Base-by-base conservation (phyloP, 306 rosid species). In the Vicia faba region DNA sequence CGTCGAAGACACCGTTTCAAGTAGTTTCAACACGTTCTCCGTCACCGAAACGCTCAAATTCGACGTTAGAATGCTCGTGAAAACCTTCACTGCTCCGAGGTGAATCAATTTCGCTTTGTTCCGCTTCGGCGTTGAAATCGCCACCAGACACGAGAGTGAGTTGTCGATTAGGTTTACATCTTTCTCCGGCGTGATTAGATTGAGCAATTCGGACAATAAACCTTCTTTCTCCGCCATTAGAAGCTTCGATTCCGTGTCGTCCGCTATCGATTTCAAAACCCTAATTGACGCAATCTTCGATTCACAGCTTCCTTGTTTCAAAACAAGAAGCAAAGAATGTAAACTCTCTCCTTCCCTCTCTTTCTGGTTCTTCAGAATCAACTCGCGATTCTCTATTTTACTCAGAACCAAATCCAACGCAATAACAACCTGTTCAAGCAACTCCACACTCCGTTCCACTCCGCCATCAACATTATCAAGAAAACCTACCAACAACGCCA, bases 1-100 rank as follows among this genome's bases (percentile, higher is more conserved):
- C 35, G 68, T 87, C n/a, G 96, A 83, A 29, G 99, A 91, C 58
- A 81, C 70, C 69, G 79, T 81, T 75, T 93, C 99, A 0, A 93
- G 79, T 9, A 88, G 74, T 57, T 84, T 88, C 80, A 93, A 59
- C 40, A 70, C 83, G 58, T 80, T 90, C 74, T 93, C 96, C 15
- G 81, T 72, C 19, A 67, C 60, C n/a, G 80, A 68, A 8, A 72
- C 76, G 54, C 75, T 74, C 26, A 79, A 25, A 14, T 78, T 83
- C 3, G 16, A 4, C 11, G 79, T 68, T 0, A 92, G 75, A 20
- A 84, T 70, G 14, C 76, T 84, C 19, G 88, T 73, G 14, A 82
- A 29, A 20, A 7, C 36, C 57, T 68, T 82, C 33, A 92, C 84
- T 0, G 71, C 88, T 25, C 96, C 96, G 14, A 79, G 79, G 2